Evolutionary conservation across 2,329 filamentous ascomycete genomes (phyloP), one percentile per base, ranked within the genome.

Genomic region (Zopfia rhizophila): DNA sequence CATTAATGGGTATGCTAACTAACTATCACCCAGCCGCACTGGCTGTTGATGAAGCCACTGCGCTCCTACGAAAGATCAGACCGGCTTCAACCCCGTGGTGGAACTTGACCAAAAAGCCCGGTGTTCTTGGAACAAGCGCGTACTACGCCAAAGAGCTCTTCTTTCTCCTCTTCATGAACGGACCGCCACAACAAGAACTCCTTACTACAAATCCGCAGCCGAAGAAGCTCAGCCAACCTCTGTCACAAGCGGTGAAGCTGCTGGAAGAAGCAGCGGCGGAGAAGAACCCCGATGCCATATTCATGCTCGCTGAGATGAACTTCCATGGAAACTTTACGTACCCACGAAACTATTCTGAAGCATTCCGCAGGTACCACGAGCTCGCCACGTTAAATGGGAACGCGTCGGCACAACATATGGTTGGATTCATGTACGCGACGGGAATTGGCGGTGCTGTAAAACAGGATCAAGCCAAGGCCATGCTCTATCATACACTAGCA

Each of bases 271-370:
- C 85, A 23, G 84, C 84, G 3, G 71, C 78, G 6, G 61, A 77
- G 30, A 73, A 80, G 55, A 79, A 91, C 65, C 82, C 90, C 2
- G 92, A 99, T 69, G 94, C 94, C 4, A 83, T 97, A 32, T 96
- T 88, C 65, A 78, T 96, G 12, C 81, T 99, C 17, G 94, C 90
- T 13, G 90, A 99, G 69, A 87, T 99, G 81, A 96, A 95, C 76
- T 97, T 97, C 73, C 91, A 94, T 63, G 94, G 94, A 68, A 97
- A 97, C 72, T 96, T 88, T 72, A 89, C 90, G 16, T 83, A 97
- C 63, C 92, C 93, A 2, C 82, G 87, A 55, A 86, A 97, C 67
- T 91, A 96, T 58, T 78, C 82, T 22, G 80, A 83, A 35, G 90
- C 94, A 0, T 96, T 96, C 68, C 79, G 82, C 55, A 83, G 90